Percentiles rank a stretch among this genome's conserved stretches.
Evolutionary conservation across 352 stramenopile genomes (phyloP).

Genomic region (Phytophthora pini): DNA sequence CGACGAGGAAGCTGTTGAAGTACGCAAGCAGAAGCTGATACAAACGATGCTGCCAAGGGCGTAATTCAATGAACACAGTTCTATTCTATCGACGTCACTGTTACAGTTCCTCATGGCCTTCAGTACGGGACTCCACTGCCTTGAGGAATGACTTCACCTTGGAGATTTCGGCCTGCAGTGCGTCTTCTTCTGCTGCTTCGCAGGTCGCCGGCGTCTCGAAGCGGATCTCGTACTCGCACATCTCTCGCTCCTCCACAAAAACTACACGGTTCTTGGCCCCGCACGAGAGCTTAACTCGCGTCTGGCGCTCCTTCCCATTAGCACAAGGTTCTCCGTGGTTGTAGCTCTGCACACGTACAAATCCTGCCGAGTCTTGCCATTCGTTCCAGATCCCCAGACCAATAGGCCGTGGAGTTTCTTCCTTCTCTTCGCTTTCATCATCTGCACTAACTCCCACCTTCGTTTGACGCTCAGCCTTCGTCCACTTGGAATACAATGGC

Average conservation of each 20-base stretch:
- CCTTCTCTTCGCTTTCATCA: constrained; percentile 26
- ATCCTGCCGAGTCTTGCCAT: constrained; percentile 52
- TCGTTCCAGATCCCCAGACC: constrained; percentile 69
- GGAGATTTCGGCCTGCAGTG: constrained; percentile 26
- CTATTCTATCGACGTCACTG: constrained; percentile 21
- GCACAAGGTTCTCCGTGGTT: constrained; percentile 85
- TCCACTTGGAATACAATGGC: constrained; percentile 61
- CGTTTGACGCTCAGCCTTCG: constrained; percentile 50
- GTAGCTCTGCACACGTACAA: constrained; percentile 63
- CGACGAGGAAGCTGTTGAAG: constrained; percentile 16
- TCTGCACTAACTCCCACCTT: constrained; percentile 31
- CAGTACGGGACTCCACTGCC: not conserved
- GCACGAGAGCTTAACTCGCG: constrained; percentile 82
- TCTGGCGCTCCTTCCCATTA: constrained; percentile 79
- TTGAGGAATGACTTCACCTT: constrained; percentile 15
- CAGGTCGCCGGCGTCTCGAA: constrained; percentile 82
- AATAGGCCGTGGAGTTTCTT: constrained; percentile 42
- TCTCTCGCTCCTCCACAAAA: constrained; percentile 90
- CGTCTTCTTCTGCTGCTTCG: constrained; percentile 27
- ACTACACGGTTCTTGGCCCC: constrained; percentile 75
- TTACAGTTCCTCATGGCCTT: constrained; percentile 40
- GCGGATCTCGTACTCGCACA: constrained; percentile 89
- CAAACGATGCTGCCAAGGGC: constrained; percentile 10
- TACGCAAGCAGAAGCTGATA: constrained; percentile 14
- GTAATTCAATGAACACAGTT: constrained; percentile 16